phyloP scores from a whole-genome alignment of 192 early-diverging fungal genomes.

The Polychytrium aggregatum region DNA sequence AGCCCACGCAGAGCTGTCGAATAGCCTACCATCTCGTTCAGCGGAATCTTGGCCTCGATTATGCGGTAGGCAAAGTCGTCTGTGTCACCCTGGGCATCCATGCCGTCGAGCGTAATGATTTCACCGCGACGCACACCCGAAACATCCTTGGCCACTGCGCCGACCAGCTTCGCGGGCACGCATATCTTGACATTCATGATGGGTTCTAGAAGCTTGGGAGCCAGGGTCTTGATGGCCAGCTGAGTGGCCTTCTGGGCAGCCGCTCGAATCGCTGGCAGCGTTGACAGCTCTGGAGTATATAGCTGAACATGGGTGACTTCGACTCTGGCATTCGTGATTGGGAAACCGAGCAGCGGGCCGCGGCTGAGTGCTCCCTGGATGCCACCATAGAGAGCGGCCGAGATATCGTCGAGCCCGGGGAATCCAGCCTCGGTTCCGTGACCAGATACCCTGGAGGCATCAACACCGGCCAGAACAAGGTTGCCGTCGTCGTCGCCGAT shows the following conservation, averaged over 20 bases:
- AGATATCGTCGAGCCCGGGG: conserved; percentile 11
- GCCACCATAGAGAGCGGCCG: conserved; percentile 50
- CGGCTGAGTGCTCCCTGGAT: conserved; percentile 55
- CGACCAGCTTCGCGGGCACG: conserved; percentile 61
- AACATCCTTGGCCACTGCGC: conserved; percentile 69
- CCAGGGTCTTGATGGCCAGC: conserved; percentile 23
- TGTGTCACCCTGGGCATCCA: conserved; percentile 15
- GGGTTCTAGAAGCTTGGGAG: conserved; percentile 58
- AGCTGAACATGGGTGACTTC: conserved; percentile 11
- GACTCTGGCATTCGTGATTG: conserved; percentile 41
- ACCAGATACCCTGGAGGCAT: background rate
- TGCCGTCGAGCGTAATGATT: conserved; percentile 31
- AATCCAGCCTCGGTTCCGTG: background rate
- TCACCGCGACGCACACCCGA: conserved; percentile 64
- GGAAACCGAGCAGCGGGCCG: conserved; percentile 71
- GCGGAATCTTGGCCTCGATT: conserved; percentile 59
- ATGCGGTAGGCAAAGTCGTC: conserved; percentile 17
- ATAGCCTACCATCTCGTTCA: conserved; percentile 79
- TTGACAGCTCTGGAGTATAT: conserved; percentile 16
- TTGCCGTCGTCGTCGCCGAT: conserved; percentile 3
- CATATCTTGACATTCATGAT: conserved; percentile 64
- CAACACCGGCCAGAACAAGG: conserved; percentile 2
- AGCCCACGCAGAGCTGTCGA: conserved; percentile 67
- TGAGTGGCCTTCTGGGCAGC: conserved; percentile 35
- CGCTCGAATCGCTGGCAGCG: conserved; percentile 21